Evolutionary conservation across 352 stramenopile genomes (phyloP), one percentile per base, ranked within the genome.

Genomic region (Phytophthora hybrid): DNA sequence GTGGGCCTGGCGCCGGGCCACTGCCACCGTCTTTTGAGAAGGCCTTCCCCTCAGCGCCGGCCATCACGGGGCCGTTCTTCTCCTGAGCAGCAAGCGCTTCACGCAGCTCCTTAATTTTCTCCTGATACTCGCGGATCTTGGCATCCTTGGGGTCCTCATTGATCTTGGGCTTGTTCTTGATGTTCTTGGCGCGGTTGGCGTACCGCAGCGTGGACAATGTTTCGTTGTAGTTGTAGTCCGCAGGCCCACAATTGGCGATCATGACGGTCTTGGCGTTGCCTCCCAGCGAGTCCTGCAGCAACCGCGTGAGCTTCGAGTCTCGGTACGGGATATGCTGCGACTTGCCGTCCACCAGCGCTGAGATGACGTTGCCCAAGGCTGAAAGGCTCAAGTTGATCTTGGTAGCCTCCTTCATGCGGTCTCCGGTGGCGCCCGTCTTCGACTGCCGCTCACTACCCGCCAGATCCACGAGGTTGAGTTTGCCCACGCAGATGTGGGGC

Each of bases 181-280:
- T 98, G 75, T 98, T 98, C 62, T 97, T 89, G 47, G 96, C 95
- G 13, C 95, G 89, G 62, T 98, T 97, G 3, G 95, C 96, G 71
- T 98, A 99, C 23, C 94, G 90, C 32, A 99, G 69, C n/a, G 96
- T 98, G 29, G 89, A 97, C 23, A 98, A 63, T 18, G 93, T 98
- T 76, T 91, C 84, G 66, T 99, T 98, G 74, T 98, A 98, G 75
- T 99, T 99, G 78, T 98, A 99, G 82, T 98, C 95, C 1, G 97
- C 97, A 1, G 97, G 97, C 11, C 97, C 96, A 62, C 92, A 97
- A 81, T 98, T 99, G n/a, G 97, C 97, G 61, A 98, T 98, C 97
- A 99, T 99, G 53, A 99, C 94, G 6, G 97, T 99, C 79, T 98
- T 98, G 0, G 97, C 98, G 71, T 99, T 99, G 26, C 97, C 97